A percentile compares a stretch with the other conserved stretches of the same genome.
phyloP scores from a whole-genome alignment of 1,284 basidiomycete species.

The Caloboletus firmus region DNA sequence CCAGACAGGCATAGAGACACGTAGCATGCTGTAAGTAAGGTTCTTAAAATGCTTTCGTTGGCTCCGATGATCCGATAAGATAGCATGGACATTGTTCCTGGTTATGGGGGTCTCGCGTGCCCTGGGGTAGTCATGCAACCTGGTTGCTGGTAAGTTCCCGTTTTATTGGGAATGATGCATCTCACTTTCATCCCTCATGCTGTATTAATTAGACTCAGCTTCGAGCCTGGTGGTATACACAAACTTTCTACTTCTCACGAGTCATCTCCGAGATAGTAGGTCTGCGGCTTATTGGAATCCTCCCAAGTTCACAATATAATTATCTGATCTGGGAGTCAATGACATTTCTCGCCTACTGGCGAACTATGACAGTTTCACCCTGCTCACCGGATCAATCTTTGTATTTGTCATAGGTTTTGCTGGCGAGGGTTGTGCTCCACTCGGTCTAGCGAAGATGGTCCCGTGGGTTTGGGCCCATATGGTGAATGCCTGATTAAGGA shows the following conservation, averaged over 20 bases:
- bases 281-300: background rate
- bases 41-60: background rate
- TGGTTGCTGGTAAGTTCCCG: background rate
- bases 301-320: background rate
- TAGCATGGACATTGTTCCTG: background rate
- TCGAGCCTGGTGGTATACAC: background rate
- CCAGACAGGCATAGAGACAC: background rate
- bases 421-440: constrained; percentile 6
- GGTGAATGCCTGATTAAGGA: background rate
- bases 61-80: background rate
- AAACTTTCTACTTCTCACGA: background rate
- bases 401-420: background rate
- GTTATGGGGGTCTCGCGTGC: background rate
- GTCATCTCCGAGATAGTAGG: background rate
- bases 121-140: background rate
- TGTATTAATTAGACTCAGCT: background rate
- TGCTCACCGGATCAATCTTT: background rate
- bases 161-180: background rate
- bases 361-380: background rate
- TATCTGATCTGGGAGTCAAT: background rate
- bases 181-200: background rate
- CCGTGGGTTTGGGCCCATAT: background rate
- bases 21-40: background rate
- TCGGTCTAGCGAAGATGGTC: background rate
- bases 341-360: background rate